phyloP scores from a whole-genome alignment of 257 asterid species.

The Scutellaria galericulata region DNA sequence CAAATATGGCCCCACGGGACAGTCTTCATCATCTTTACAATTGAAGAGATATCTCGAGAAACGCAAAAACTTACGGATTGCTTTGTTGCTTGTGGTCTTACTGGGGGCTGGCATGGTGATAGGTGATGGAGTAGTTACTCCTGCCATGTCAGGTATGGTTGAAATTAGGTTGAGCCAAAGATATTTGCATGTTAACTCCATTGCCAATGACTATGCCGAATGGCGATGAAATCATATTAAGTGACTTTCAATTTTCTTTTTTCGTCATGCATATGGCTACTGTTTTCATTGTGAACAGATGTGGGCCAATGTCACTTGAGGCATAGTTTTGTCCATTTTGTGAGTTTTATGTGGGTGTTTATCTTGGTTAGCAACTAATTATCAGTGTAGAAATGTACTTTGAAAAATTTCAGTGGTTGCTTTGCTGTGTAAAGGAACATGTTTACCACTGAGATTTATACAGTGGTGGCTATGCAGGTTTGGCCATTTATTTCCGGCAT shows the following conservation, averaged over 20 bases:
- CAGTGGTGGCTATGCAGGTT: slow-evolving; percentile 12
- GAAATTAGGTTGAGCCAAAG: background rate
- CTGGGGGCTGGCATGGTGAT: slow-evolving; percentile 92
- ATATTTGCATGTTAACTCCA: slow-evolving; percentile 22
- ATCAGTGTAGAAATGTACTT: background rate
- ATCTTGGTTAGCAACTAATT: background rate
- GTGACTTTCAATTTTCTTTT: background rate
- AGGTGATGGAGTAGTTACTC: slow-evolving; percentile 84
- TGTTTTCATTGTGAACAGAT: background rate
- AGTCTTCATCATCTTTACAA: slow-evolving; percentile 55
- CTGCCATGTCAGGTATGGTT: slow-evolving; percentile 77
- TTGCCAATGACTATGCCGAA: slow-evolving; percentile 1
- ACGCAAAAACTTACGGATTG: slow-evolving; percentile 70
- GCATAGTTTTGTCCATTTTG: background rate
- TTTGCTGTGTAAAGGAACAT: background rate
- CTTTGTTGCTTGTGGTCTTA: slow-evolving; percentile 78
- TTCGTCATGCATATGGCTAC: background rate
- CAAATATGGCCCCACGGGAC: slow-evolving; percentile 74
- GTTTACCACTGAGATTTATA: slow-evolving; percentile 4
- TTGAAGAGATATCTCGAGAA: slow-evolving; percentile 82
- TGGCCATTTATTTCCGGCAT: slow-evolving; percentile 21
- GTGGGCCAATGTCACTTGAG: background rate
- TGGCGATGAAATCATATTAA: slow-evolving; percentile 7
- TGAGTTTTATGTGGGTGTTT: slow-evolving; percentile 1
- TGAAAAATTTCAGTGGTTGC: background rate